Evolutionary conservation across 345 rosid genomes (phyloP).

Genomic region (Ricinus communis): DNA sequence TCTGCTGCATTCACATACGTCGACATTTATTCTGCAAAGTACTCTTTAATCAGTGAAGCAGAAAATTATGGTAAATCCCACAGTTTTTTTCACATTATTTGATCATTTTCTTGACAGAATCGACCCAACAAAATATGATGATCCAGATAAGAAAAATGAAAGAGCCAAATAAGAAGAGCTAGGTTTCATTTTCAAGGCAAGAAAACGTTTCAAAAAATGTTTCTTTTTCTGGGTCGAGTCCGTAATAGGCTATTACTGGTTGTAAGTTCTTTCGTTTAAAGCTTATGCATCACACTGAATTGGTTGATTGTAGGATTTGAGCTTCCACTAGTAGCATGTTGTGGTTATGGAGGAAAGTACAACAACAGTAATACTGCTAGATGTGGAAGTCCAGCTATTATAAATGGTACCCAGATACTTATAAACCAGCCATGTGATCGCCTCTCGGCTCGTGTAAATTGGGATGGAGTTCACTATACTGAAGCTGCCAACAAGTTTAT

Average conservation of each 20-base stretch:
- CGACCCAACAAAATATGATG: no score
- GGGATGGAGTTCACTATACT: slow-evolving; percentile 42
- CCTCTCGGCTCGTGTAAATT: slow-evolving; percentile 26
- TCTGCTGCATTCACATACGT: slow-evolving; percentile 44
- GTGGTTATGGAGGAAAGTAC: slow-evolving; percentile 16
- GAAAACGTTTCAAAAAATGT: no score
- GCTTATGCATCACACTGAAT: no score
- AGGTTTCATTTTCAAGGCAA: no score
- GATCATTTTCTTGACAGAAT: no score
- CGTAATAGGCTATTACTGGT: no score
- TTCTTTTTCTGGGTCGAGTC: no score
- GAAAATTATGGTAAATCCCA: slow-evolving; percentile 38
- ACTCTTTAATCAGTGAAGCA: slow-evolving; percentile 40
- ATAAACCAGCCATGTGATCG: slow-evolving; percentile 29
- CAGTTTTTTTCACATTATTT: no score
- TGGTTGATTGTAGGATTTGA: slow-evolving; percentile 12
- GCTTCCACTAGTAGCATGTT: slow-evolving; percentile 13
- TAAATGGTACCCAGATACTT: slow-evolving; percentile 23
- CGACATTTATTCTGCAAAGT: slow-evolving; percentile 55
- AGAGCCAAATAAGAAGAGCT: no score
- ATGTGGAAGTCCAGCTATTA: slow-evolving; percentile 23
- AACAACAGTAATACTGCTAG: not conserved
- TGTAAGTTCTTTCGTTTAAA: no score
- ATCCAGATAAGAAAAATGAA: no score
- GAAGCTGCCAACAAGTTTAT: slow-evolving; percentile 39